Base-by-base conservation (phyloP, 2,329 filamentous ascomycete genomes). In the Zymoseptoria crescenta region DNA sequence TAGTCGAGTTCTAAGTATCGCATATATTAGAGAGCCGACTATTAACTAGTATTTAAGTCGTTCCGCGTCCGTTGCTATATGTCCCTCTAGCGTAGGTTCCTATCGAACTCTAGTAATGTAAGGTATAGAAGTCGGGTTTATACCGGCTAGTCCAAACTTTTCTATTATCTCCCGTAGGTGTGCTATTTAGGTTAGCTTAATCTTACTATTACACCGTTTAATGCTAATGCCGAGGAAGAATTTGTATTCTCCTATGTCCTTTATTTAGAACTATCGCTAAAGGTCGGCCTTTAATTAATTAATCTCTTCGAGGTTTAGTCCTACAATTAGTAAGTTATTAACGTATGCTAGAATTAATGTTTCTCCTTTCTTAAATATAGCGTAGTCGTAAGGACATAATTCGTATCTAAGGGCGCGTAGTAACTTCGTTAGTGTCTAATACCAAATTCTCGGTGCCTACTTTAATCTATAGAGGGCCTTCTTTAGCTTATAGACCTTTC, bases 371-470 rank as follows among this genome's bases (percentile, higher is more conserved):
- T 28, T 21, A 28, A 52, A 52, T 20, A 52, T 21, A 16, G 28
- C 9, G 16, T 27, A 28, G 9, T 57, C 19, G 9, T 53, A 53
- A 4, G 27, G 56, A 24, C 19, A 57, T 6, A 4, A 7, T 30
- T 57, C 19, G 16, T 53, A 57, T 29, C 50, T 30, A 7, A 53
- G n/a, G 2, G 27, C 45, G 1, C 50, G 30, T 53, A 57, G 13
- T 2, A n/a, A 24, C 5, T 41, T 28, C 7, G 29, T 53, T 41
- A 57, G 30, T 19, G 21, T 57, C 8, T 53, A 35, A 53, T 57
- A 57, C 49, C 54, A 57, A 21, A 57, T 57, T 24, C 30, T 28
- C 8, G 30, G 56, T n/a, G 16, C 28, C 48, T 56, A 41, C 49
- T 56, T 56, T 20, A 56, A 27, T 35, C 55, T 24, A n/a, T 52